phyloP scores from a whole-genome alignment of 2,329 filamentous ascomycete genomes.

The Trichoderma pleuroti region DNA sequence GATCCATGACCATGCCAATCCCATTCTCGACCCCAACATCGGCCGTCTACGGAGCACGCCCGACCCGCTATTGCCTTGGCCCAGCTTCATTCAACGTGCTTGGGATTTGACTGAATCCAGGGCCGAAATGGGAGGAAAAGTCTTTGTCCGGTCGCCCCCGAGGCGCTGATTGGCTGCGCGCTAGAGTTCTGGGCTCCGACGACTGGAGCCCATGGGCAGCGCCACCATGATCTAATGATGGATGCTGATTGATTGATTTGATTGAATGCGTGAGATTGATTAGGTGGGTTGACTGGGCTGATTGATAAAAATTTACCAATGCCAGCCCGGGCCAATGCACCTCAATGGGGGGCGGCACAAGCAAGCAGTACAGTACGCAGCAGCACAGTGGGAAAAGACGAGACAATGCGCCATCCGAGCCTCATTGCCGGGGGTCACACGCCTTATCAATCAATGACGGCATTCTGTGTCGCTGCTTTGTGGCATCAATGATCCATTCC shows the following conservation, averaged over 20 bases:
- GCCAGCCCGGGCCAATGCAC: neutral
- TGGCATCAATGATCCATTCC: too few relatives aligned
- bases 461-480: neutral
- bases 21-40: conserved; percentile 4
- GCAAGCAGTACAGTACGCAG: neutral
- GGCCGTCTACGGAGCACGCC: conserved; percentile 16
- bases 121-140: neutral
- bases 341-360: neutral
- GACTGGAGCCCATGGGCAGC: neutral
- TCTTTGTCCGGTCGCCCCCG: neutral
- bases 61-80: neutral
- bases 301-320: conserved; percentile 6
- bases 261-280: neutral
- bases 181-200: conserved; percentile 7
- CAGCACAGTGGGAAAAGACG: neutral
- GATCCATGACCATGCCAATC: too few relatives aligned
- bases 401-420: neutral
- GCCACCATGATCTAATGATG: conserved; percentile 17
- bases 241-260: neutral
- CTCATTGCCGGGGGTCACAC: neutral
- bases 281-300: neutral
- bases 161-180: conserved; percentile 10
- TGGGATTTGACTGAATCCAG: neutral
- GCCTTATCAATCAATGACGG: conserved; percentile 12
- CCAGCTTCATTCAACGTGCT: neutral